Base-by-base conservation (phyloP, 768 basidiomycete species). In the Russula olivacea region DNA sequence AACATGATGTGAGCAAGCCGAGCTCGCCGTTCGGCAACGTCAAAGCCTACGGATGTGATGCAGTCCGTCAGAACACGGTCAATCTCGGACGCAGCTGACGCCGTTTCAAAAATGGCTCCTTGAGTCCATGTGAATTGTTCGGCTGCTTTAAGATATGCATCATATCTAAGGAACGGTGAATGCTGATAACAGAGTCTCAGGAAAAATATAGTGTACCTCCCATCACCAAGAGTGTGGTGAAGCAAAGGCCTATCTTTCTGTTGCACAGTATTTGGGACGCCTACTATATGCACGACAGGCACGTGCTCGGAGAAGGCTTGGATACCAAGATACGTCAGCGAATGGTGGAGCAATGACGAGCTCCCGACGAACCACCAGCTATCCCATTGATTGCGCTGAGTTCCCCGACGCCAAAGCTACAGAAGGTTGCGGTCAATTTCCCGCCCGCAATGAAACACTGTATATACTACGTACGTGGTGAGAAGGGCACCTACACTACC, bases 331-430 rank as follows among this genome's bases (percentile, higher is more conserved):
- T 55, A 0, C n/a, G 25, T 61, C 40, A 61, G 56, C 25, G 4
- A 51, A n/a, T 32, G 10, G n/a, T 38, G 10, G 32, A 41, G 41
- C 52, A 40, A 19, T 19, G 51, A 10, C 19, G 12, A 30, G 40
- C n/a, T n/a, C 43, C 21, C 0, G 7, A 65, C 77, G 61, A 68
- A 83, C 87, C 83, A 69, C 88, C 88, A 32, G 88, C 91, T 64
- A 94, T 83, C 47, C 90, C 89, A 68, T 92, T 91, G 40, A 89
- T 85, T 4, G 93, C 93, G 45, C 87, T 89, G 49, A 96, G 76
- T 72, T 97, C 94, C 17, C 94, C 94, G n/a, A 97, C 94, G 59
- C 94, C 94, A 67, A 94, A 96, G 2, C 87, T 89, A 56, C 23
- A 67, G 56, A 30, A 6, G 25, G 19, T 30, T 43, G 10, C n/a